Evolutionary conservation across 148 eudicot genomes (phyloP), one percentile per base, ranked within the genome.

Genomic region (Persicaria maculosa): DNA sequence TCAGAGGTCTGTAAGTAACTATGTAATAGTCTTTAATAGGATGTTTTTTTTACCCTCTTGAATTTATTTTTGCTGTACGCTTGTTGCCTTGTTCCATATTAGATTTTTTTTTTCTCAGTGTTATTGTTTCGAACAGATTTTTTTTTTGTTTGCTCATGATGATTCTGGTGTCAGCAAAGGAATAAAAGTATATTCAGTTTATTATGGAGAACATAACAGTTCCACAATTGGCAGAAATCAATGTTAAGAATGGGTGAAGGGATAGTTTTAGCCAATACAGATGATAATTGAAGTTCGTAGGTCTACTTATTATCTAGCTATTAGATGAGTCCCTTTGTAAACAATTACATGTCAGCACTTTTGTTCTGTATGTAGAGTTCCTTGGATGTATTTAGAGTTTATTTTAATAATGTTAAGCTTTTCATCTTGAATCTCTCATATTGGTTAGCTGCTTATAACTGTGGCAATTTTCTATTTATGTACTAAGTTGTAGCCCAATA

Each of bases 1-100:
- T 20, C 97, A 84, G 68, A 92, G 98, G 98, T 95, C 36, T 80
- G 73, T 65, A 20, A 76, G 73, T 74, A 22, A 73, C 45, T 52
- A n/a, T 52, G 22, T 47, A 16, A 7, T 70, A 46, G 43, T 6
- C 5, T 4, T 14, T 14, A n/a, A 6, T 9, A 2, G 43, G 9
- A 22, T 22, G 9, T 25, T 59, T 59, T 59, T 25, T 40, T 20
- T 8, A 15, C 1, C 5, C 67, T 59, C 43, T 53, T 7, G 4
- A 20, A 5, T 9, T 22, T 16, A 22, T 19, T 9, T 59, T 14
- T 59, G 40, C 4, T 0, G 6, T 59, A 20, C 10, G 22, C 5
- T 9, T 20, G 25, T 7, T 25, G 36, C 67, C 43, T 22, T 9
- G 12, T 14, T 0, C 25, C 9, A 8, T 22, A 59, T 9, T 1